Base-by-base conservation (phyloP, 495 filamentous ascomycete genomes). In the Penicillium chermesinum region DNA sequence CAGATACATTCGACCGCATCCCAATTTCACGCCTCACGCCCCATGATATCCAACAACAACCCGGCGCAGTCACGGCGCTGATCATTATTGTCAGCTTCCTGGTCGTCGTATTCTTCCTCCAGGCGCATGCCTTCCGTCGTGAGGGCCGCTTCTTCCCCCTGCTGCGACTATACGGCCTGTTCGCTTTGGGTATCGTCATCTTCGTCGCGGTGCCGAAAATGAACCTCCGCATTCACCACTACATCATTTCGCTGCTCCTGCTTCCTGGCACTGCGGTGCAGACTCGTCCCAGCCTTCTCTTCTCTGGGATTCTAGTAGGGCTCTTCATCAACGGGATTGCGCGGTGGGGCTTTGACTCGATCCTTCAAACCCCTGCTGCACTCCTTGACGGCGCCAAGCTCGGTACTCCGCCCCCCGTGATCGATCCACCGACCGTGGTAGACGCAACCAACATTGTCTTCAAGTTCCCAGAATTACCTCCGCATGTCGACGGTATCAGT, bases 1-100 rank as follows among this genome's bases (percentile, higher is more conserved):
- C 87, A 47, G 79, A 87, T 53, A 89, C 88, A 5, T 80, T 93
- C 53, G 85, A 88, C 53, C 66, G 65, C 7, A 86, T 93, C 57
- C 88, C 88, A 3, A 85, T 93, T 56, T 77, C 81, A 35, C 79
- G 88, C 15, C 72, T 93, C 12, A 91, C 85, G 1, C 72, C 76
- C 0, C 81, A 85, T 50, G 88, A 91, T 52, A 71, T 93, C 27
- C 55, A 79, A 27, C 84, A 90, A 50, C 85, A 91, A 53, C 86
- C 85, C 1, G 86, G 86, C 3, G 87, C 87, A 2, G 73, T 82
- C 41, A 71, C 73, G 1, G 84, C 87, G 7, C 72, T 91, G 15
- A 71, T 78, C 10, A 70, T 81, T 37, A 80, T 91, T 42, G 55
- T 87, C 48, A 47, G 77, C 34, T 35, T 83, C 12, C 54, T 91